phyloP scores from a whole-genome alignment of 768 basidiomycete species.

The Mycena haematopus region DNA sequence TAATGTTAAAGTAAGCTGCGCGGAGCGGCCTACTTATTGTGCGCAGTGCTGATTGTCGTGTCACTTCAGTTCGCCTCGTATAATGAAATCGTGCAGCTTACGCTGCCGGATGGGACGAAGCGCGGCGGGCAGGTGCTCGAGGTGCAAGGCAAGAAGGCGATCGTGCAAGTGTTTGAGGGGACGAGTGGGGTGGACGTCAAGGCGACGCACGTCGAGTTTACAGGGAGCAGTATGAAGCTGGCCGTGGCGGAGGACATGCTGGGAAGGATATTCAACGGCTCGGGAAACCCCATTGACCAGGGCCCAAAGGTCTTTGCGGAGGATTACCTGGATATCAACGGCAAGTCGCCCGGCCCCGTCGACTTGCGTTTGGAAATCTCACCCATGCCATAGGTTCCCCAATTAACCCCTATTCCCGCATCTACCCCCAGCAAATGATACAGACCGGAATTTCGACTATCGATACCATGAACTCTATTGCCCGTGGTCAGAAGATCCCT shows the following conservation, averaged over 20 bases:
- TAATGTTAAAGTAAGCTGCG: slow-evolving; percentile 86
- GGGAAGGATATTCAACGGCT: slow-evolving; percentile 98
- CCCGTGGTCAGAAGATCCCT: slow-evolving; percentile 99
- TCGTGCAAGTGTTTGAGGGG: slow-evolving; percentile 99
- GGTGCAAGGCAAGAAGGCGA: slow-evolving; percentile 97
- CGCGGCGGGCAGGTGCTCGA: slow-evolving; percentile 98
- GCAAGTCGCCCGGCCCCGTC: slow-evolving; percentile 49
- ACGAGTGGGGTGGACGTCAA: slow-evolving; percentile 98
- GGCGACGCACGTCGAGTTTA: slow-evolving; percentile 96
- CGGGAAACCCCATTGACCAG: slow-evolving; percentile 96
- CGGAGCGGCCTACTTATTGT: background rate
- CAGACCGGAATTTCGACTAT: slow-evolving; percentile 99
- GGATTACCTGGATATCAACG: slow-evolving; percentile 99
- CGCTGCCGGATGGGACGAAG: slow-evolving; percentile 92
- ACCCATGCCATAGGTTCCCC: slow-evolving; percentile 74
- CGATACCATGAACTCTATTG: slow-evolving; percentile 98
- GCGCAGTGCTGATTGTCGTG: slow-evolving; percentile 2
- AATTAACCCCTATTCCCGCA: slow-evolving; percentile 97
- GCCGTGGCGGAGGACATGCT: slow-evolving; percentile 99
- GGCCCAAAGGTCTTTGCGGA: slow-evolving; percentile 99
- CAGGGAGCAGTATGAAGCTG: slow-evolving; percentile 97
- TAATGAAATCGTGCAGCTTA: slow-evolving; percentile 97
- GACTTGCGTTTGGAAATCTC: background rate
- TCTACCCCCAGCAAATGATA: slow-evolving; percentile 99
- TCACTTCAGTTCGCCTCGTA: slow-evolving; percentile 86